Evolutionary conservation across 2,329 filamentous ascomycete genomes (phyloP), one percentile per base, ranked within the genome.

Genomic region (Monilinia fructigena): DNA sequence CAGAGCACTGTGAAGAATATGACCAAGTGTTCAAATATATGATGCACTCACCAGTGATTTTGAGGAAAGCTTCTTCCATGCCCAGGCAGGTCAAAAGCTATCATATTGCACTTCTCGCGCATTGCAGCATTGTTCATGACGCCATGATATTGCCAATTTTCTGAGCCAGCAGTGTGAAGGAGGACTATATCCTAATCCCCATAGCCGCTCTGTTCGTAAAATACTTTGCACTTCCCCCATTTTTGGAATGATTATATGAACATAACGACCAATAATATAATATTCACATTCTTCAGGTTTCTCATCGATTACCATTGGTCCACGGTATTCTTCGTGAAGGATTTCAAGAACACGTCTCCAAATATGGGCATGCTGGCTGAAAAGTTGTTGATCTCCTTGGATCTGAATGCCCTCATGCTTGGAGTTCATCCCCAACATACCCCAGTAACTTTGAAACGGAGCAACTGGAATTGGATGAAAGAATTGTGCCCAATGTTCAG

Each of bases 211-310:
- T 75, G 77, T 68, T 83, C 82, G 69, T 82, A 82, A 73, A 82
- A 83, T 42, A 82, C 72, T 74, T 83, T 83, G 68, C 77, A 79
- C 14, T 76, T 75, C 14, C 81, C 81, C 81, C 81, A 83, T 35
- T 78, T 78, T 73, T 0, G 81, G 81, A 35, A 78, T 75, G 1
- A 77, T 76, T 54, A 83, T 76, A 66, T 80, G 83, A 35, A 79
- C 75, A 68, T 84, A 84, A 40, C 76, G 76, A 4, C 82, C 81
- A 3, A 78, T 78, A 55, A 83, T 79, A 67, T 78, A 77, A 69
- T 83, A 81, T 23, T 78, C 76, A 14, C 79, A 75, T 2, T 64
- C 63, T 52, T 78, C 76, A 35, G 68, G 65, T 58, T 82, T 76
- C 14, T 76, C 71, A 52, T 81, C 79, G 45, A 77, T 77, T 63